A percentile compares a stretch with the other conserved stretches of the same genome.
These are phyloP conservation scores for Pseudozyma flocculosa DNA, from an alignment of 1,284 basidiomycete species.

Conservation along the genomic window DNA sequence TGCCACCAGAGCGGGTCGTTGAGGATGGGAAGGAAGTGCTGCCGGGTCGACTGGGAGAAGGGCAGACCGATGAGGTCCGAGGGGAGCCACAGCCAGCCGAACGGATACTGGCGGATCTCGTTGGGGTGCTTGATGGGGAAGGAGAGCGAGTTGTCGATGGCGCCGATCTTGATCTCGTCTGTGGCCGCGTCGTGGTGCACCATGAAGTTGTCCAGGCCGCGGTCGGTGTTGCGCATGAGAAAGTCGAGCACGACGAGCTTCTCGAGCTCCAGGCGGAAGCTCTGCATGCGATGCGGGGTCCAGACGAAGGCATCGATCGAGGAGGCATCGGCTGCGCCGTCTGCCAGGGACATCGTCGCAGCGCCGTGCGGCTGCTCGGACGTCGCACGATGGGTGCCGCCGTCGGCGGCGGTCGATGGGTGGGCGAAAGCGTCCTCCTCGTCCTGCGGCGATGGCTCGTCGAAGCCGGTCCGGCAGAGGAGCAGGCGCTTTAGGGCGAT, in stretches of 20 bases:
- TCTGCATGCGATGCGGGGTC: slow-evolving; percentile 72
- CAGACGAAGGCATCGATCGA: slow-evolving; percentile 68
- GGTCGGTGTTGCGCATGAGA: slow-evolving; percentile 78
- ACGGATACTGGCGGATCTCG: slow-evolving; percentile 86
- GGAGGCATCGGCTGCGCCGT: too few species aligned
- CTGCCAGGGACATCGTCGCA: too few species aligned
- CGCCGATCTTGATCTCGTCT: slow-evolving; percentile 72
- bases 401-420: too few species aligned
- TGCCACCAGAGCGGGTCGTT: slow-evolving; percentile 87
- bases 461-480: slow-evolving; percentile 68
- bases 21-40: slow-evolving; percentile 77
- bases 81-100: slow-evolving; percentile 81
- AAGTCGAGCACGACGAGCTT: slow-evolving; percentile 71
- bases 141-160: slow-evolving; percentile 88
- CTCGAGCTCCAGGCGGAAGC: slow-evolving; percentile 81
- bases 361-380: slow-evolving; percentile 2
- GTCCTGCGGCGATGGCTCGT: slow-evolving; percentile 71
- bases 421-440: too few species aligned
- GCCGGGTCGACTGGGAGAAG: slow-evolving; percentile 71
- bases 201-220: slow-evolving; percentile 61
- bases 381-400: too few species aligned
- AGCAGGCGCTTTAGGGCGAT: slow-evolving; percentile 46
- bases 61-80: slow-evolving; percentile 75
- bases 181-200: slow-evolving; percentile 66
- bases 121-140: slow-evolving; percentile 73